Conservation (phyloP, 1,284 basidiomycete genomes). For the Cystobasidium slooffiae region DNA sequence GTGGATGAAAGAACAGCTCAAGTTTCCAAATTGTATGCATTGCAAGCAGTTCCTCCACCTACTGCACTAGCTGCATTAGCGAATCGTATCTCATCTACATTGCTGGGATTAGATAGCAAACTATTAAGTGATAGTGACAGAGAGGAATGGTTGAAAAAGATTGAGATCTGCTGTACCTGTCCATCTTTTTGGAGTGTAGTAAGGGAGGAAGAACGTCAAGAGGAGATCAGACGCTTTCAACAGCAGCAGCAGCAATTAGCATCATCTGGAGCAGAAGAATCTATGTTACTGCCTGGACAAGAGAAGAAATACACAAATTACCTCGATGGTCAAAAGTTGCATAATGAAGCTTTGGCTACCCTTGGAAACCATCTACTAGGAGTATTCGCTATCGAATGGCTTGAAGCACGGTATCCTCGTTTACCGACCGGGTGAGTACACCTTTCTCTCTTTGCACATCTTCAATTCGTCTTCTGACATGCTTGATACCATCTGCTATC, state of each 20-base stretch:
- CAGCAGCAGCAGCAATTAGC: slow-evolving; percentile 1
- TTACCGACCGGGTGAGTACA: slow-evolving; percentile 68
- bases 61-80: slow-evolving; percentile 42
- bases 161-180: slow-evolving; percentile 79
- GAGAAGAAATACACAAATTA: slow-evolving; percentile 46
- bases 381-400: slow-evolving; percentile 83
- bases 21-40: slow-evolving; percentile 35
- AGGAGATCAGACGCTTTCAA: slow-evolving; percentile 14
- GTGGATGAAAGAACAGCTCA: slow-evolving; percentile 21
- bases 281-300: background rate
- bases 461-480: background rate
- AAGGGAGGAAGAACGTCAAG: slow-evolving; percentile 42
- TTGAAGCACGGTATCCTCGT: slow-evolving; percentile 83
- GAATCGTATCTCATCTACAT: slow-evolving; percentile 37
- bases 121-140: slow-evolving; percentile 29
- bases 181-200: slow-evolving; percentile 64
- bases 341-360: slow-evolving; percentile 79
- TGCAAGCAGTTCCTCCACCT: slow-evolving; percentile 32
- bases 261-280: background rate
- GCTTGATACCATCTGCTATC: background rate
- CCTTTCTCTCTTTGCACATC: background rate
- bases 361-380: slow-evolving; percentile 91
- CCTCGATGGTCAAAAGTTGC: slow-evolving; percentile 50
- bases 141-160: slow-evolving; percentile 53
- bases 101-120: slow-evolving; percentile 11